Evolutionary conservation across 2,329 filamentous ascomycete genomes (phyloP), one percentile per base, ranked within the genome.

Genomic region (Eutypella sp.): DNA sequence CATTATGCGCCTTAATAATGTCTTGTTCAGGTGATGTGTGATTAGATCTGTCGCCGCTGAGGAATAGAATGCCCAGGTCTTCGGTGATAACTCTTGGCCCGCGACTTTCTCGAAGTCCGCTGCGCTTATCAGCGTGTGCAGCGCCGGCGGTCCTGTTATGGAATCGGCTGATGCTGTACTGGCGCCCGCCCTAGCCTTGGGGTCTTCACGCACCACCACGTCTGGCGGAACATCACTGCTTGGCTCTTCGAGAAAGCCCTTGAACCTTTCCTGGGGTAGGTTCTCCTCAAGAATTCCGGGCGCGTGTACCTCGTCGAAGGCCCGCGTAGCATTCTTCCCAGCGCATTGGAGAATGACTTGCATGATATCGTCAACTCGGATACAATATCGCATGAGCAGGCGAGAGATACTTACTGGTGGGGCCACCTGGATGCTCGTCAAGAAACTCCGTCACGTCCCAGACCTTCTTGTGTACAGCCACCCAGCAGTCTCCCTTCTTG

Each of bases 11-110:
- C 71, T 65, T 54, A 81, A 82, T 49, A 73, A 67, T 0, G 71
- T 67, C 20, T 67, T 71, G 59, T 86, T 87, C 41, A 73, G 71
- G 41, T 50, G 53, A 40, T 82, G 78, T 31, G 83, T 79, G 55
- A 74, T 73, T n/a, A 70, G 62, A 57, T 75, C 83, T 5, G 81
- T 85, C 10, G 82, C 78, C 2, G 82, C 83, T 8, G 80, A 84
- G 18, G 79, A 84, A 58, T 82, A 78, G 57, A 85, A 87, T 0
- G 82, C 83, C 79, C 80, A 85, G n/a, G 82, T 78, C 57, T 87
- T 86, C 19, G 75, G 72, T 8, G 72, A 71, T 40, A 83, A 70
- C 5, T 73, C 75, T 22, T 68, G 67, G 15, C 73, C 71, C 4
- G 82, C 82, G 0, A 75, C 78, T 10, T 66, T 47, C 42, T 79